Conservation (phyloP, 2,329 filamentous ascomycete species). For the Pseudogymnoascus sp. region DNA sequence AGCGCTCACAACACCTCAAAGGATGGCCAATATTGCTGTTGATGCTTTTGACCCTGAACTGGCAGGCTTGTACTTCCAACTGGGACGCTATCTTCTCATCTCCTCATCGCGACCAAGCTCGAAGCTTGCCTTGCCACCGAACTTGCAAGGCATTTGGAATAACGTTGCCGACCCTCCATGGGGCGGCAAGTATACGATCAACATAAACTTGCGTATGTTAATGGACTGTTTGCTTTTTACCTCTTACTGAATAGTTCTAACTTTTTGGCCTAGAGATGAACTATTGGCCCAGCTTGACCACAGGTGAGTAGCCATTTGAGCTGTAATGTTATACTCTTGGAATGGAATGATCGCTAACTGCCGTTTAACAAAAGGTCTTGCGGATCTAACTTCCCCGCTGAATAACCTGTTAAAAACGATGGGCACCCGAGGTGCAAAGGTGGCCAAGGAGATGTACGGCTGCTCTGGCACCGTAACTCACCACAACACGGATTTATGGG, state of each 20-base stretch:
- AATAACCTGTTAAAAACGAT: constrained; percentile 1
- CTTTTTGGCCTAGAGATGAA: background rate
- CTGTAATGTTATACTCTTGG: background rate
- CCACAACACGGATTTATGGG: constrained; percentile 24
- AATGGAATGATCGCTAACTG: background rate
- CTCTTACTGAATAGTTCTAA: background rate
- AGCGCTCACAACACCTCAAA: constrained; percentile 10
- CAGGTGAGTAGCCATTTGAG: background rate
- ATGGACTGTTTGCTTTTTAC: background rate
- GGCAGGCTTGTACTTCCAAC: constrained; percentile 27
- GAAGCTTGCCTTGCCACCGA: constrained; percentile 29
- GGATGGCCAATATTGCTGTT: constrained; percentile 3
- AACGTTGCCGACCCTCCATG: constrained; percentile 32
- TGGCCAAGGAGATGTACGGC: constrained; percentile 18
- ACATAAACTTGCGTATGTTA: constrained; percentile 35
- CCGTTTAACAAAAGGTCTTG: background rate
- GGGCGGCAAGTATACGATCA: constrained; percentile 37
- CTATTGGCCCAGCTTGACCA: constrained; percentile 7
- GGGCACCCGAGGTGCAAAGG: background rate
- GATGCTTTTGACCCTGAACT: constrained; percentile 17
- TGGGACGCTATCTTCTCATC: constrained; percentile 30
- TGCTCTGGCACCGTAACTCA: constrained; percentile 16
- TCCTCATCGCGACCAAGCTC: constrained; percentile 24
- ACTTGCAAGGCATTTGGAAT: constrained; percentile 39
- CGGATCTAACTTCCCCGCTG: background rate